phyloP scores from a whole-genome alignment of 305 asterid species.

The Rubia occidens region DNA sequence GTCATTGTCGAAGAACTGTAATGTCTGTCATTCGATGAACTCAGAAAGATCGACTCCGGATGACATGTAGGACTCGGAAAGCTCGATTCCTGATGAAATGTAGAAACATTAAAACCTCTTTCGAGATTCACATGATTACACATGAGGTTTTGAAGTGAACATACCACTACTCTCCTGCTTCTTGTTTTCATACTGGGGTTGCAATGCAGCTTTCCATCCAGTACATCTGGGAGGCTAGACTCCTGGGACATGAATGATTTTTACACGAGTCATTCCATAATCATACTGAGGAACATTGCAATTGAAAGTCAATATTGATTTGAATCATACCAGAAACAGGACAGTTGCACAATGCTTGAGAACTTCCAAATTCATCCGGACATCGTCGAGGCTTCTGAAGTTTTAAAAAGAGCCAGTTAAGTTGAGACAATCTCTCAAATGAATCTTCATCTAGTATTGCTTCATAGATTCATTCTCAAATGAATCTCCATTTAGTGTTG shows the following conservation, averaged over 20 bases:
- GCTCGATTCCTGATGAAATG: slow-evolving; percentile 32
- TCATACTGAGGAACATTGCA: neutral
- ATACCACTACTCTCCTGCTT: slow-evolving; percentile 56
- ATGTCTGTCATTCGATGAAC: slow-evolving; percentile 21
- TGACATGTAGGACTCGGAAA: slow-evolving; percentile 13
- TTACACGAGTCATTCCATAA: neutral
- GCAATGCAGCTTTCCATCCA: slow-evolving; percentile 30
- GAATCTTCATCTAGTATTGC: no score
- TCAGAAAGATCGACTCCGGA: slow-evolving; percentile 33
- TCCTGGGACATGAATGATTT: slow-evolving; percentile 34
- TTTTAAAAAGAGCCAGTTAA: neutral
- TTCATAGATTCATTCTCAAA: no score
- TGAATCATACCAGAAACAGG: slow-evolving; percentile 56
- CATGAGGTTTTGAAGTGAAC: neutral
- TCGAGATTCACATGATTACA: neutral
- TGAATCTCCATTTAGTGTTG: neutral
- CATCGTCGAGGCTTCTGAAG: slow-evolving; percentile 85
- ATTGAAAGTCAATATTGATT: neutral
- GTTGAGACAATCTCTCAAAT: no score
- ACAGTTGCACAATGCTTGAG: slow-evolving; percentile 94
- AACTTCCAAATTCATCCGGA: slow-evolving; percentile 84
- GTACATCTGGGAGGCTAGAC: slow-evolving; percentile 57
- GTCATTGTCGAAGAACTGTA: slow-evolving; percentile 20
- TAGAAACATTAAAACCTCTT: neutral
- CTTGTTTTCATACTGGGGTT: slow-evolving; percentile 51